These are phyloP conservation scores for Gamarada debralockiae DNA, from an alignment of 495 filamentous ascomycete genomes.

Conservation along the genomic window DNA sequence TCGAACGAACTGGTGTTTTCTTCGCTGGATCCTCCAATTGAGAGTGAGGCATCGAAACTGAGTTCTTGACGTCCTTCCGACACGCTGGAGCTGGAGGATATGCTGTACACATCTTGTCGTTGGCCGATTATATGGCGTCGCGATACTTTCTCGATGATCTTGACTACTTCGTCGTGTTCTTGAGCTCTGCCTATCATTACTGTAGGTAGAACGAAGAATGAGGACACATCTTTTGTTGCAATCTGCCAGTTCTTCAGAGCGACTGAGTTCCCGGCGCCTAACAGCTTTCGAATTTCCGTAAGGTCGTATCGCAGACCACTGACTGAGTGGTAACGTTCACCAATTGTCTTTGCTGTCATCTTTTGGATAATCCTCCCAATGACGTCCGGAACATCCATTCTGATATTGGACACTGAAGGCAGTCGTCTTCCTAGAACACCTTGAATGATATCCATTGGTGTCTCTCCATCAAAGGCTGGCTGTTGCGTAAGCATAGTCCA, in stretches of 20 bases:
- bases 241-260: conserved; percentile 66
- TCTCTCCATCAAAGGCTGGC: conserved; percentile 69
- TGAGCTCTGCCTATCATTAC: conserved; percentile 73
- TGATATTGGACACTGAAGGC: conserved; percentile 65
- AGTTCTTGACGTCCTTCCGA: conserved; percentile 40
- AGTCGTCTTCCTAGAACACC: conserved; percentile 75
- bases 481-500: conserved; percentile 80
- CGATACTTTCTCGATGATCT: conserved; percentile 67
- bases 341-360: conserved; percentile 82
- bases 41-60: conserved; percentile 43
- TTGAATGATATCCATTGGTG: conserved; percentile 83
- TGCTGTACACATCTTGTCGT: conserved; percentile 39
- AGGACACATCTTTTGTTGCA: conserved; percentile 44
- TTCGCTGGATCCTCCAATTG: conserved; percentile 36
- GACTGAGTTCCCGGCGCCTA: conserved; percentile 69
- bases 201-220: conserved; percentile 24
- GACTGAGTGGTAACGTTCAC: conserved; percentile 80
- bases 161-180: conserved; percentile 65
- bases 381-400: conserved; percentile 76
- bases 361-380: conserved; percentile 79
- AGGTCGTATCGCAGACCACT: conserved; percentile 79
- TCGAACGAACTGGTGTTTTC: conserved; percentile 42
- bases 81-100: conserved; percentile 50
- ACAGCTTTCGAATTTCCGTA: conserved; percentile 58
- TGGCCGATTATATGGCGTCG: conserved; percentile 50